These are phyloP conservation scores for Trichophyton simii DNA, from an alignment of 2,329 filamentous ascomycete genomes.

Conservation along the genomic window DNA sequence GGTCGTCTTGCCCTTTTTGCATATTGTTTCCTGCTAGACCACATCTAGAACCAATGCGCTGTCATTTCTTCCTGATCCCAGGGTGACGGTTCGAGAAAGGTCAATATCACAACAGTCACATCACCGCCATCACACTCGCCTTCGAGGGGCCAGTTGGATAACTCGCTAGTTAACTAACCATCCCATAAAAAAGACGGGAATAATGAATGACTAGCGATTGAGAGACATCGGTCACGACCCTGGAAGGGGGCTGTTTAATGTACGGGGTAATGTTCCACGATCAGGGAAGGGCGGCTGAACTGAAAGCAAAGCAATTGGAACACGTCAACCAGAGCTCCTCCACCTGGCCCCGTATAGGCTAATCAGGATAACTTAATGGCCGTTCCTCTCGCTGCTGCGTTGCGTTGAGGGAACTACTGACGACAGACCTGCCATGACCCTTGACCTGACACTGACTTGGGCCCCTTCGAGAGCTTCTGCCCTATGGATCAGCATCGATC, in stretches of 20 bases:
- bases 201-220: too few species aligned
- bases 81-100: not conserved
- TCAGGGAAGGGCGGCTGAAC: constrained; percentile 1
- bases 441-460: not conserved
- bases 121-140: not conserved
- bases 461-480: not conserved
- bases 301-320: constrained; percentile 1
- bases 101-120: not conserved
- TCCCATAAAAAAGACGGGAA: too few species aligned
- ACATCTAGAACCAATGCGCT: not conserved
- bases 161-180: too few species aligned
- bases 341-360: not conserved
- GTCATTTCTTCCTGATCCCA: not conserved
- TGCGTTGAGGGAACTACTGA: too few species aligned
- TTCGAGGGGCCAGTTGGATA: too few species aligned
- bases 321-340: not conserved
- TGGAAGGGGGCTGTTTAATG: not conserved
- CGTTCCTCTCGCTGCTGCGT: too few species aligned
- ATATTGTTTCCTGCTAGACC: not conserved
- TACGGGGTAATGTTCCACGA: not conserved
- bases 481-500: not conserved
- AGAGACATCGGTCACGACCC: not conserved
- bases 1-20: too few species aligned
- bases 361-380: too few species aligned
- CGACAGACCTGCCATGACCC: too few species aligned